Conservation (phyloP, 768 basidiomycete genomes). For the Boletales sp. region DNA sequence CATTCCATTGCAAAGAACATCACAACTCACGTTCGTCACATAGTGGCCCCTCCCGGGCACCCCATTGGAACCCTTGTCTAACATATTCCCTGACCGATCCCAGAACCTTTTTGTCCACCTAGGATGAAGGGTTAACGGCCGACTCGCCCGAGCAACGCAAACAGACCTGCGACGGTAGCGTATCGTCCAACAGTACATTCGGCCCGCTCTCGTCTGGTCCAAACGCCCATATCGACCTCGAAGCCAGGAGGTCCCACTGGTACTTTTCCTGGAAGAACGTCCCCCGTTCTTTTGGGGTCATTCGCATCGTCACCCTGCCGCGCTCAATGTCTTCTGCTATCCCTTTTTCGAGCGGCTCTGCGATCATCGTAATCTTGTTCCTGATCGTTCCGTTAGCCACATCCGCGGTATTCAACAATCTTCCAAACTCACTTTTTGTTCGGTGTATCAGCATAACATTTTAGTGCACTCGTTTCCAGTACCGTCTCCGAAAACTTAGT, state of each 20-base stretch:
- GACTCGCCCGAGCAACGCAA: neutral
- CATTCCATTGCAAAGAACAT: neutral
- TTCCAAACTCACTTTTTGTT: slow-evolving; percentile 82
- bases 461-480: slow-evolving; percentile 93
- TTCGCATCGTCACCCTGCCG: slow-evolving; percentile 89
- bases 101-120: slow-evolving; percentile 93
- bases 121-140: slow-evolving; percentile 3
- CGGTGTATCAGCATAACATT: slow-evolving; percentile 98
- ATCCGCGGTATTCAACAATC: slow-evolving; percentile 5
- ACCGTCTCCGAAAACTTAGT: slow-evolving; percentile 99
- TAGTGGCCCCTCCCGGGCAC: slow-evolving; percentile 92
- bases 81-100: slow-evolving; percentile 90
- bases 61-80: slow-evolving; percentile 99
- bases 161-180: slow-evolving; percentile 80
- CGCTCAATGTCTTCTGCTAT: slow-evolving; percentile 96
- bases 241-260: slow-evolving; percentile 96
- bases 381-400: slow-evolving; percentile 39
- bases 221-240: slow-evolving; percentile 99
- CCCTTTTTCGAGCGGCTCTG: slow-evolving; percentile 93
- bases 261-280: slow-evolving; percentile 96
- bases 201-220: slow-evolving; percentile 95
- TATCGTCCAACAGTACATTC: slow-evolving; percentile 93
- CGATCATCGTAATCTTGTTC: slow-evolving; percentile 98
- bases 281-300: slow-evolving; percentile 93
- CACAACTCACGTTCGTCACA: slow-evolving; percentile 92